phyloP scores from a whole-genome alignment of 495 filamentous ascomycete species.

The Astrothelium macrocarpum region DNA sequence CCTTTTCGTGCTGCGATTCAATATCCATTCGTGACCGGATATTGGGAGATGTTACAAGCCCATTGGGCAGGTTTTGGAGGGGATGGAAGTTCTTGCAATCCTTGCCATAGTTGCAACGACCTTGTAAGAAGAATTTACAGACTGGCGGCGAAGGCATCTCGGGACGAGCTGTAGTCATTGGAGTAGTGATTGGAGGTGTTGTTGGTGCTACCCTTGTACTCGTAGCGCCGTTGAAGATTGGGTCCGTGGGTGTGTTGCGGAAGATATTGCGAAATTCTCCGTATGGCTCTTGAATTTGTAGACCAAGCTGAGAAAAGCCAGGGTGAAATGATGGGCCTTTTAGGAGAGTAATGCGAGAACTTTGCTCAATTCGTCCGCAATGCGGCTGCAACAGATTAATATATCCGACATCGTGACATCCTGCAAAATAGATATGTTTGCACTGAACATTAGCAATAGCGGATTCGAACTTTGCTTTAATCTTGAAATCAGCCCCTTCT shows the following conservation, averaged over 20 bases:
- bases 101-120: constrained; percentile 23
- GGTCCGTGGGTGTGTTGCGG: constrained; percentile 17
- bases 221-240: neutral
- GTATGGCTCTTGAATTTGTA: constrained; percentile 17
- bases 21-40: constrained; percentile 10
- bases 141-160: neutral
- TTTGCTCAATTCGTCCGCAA: constrained; percentile 14
- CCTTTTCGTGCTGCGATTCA: constrained; percentile 7
- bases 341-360: constrained; percentile 43
- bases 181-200: constrained; percentile 9
- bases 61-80: constrained; percentile 9
- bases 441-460: constrained; percentile 53
- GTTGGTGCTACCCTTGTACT: neutral
- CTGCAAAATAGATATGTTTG: constrained; percentile 57
- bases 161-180: constrained; percentile 3
- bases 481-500: constrained; percentile 51
- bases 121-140: constrained; percentile 26
- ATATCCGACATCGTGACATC: constrained; percentile 54
- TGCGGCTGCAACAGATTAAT: constrained; percentile 46
- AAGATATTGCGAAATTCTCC: constrained; percentile 25
- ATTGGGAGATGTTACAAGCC: neutral
- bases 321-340: constrained; percentile 26
- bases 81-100: constrained; percentile 21
- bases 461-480: constrained; percentile 50
- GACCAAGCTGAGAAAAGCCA: constrained; percentile 23